These are phyloP conservation scores for Trichoderma sp. DNA, from an alignment of 2,329 filamentous ascomycete species.

Conservation along the genomic window DNA sequence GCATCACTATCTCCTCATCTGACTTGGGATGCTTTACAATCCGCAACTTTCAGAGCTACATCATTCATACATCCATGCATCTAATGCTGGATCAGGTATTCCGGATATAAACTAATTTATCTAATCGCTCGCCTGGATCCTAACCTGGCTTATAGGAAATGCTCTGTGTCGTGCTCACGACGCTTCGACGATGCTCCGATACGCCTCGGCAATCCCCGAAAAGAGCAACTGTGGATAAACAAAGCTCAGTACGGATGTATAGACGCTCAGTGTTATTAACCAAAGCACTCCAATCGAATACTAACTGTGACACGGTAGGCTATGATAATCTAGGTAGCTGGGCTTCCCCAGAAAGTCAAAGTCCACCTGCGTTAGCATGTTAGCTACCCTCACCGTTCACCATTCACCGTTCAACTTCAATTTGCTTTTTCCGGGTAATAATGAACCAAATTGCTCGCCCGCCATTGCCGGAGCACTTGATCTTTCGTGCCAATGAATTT, in stretches of 20 bases:
- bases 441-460: background rate
- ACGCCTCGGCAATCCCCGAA: background rate
- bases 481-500: background rate
- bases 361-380: too few relatives aligned
- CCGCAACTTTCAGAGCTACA: background rate
- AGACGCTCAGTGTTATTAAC: background rate
- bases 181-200: background rate
- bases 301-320: background rate
- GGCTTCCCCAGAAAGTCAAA: background rate
- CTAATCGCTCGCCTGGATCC: background rate
- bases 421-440: background rate
- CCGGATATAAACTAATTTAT: too few relatives aligned
- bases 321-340: background rate
- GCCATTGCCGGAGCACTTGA: background rate
- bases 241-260: background rate
- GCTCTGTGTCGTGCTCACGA: background rate
- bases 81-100: too few relatives aligned
- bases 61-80: background rate
- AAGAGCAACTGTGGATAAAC: background rate
- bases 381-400: background rate
- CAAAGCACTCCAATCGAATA: background rate
- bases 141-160: background rate
- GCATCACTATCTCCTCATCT: background rate
- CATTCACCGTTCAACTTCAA: too few relatives aligned
- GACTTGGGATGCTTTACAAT: background rate